Percentiles rank a stretch among this genome's conserved stretches.
Conservation (phyloP, 495 filamentous ascomycete species). For the Neurospora sublineolata region DNA sequence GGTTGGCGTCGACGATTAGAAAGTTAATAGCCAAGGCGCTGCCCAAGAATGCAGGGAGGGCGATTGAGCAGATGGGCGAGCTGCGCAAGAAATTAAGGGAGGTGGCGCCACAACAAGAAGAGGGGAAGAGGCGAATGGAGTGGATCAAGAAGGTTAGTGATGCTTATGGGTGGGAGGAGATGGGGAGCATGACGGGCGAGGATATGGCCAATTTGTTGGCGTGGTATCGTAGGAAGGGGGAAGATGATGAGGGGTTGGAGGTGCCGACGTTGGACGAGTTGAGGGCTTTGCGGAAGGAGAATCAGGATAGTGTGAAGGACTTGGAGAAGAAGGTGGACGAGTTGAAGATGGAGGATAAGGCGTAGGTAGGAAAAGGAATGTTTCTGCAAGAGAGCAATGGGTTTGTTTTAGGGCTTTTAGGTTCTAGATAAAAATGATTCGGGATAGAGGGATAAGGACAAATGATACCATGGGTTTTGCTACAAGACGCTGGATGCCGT, state of each 20-base stretch:
- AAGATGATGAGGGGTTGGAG: conserved; percentile 33
- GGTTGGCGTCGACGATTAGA: conserved; percentile 77
- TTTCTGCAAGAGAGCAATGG: neutral
- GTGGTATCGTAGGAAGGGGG: conserved; percentile 50
- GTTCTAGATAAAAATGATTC: neutral
- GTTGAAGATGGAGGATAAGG: neutral
- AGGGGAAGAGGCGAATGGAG: conserved; percentile 83
- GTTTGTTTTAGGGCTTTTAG: neutral
- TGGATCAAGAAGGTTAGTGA: conserved; percentile 95
- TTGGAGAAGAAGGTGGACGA: neutral
- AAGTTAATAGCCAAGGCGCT: conserved; percentile 68
- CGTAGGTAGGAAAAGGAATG: neutral
- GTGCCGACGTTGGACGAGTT: conserved; percentile 39
- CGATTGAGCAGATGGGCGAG: conserved; percentile 67
- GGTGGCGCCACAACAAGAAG: conserved; percentile 56
- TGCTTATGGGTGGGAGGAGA: conserved; percentile 70
- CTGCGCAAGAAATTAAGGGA: conserved; percentile 68
- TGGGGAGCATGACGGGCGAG: conserved; percentile 70
- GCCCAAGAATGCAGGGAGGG: conserved; percentile 65
- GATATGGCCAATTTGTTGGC: conserved; percentile 71
- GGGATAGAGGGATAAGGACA: no score
- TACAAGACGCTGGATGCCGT: neutral
- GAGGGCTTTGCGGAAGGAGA: conserved; percentile 30
- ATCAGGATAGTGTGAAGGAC: neutral
- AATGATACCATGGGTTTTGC: neutral